A percentile compares a stretch with the other conserved stretches of the same genome.
phyloP scores from a whole-genome alignment of 208 protist genomes.

The Lotmaria passim region DNA sequence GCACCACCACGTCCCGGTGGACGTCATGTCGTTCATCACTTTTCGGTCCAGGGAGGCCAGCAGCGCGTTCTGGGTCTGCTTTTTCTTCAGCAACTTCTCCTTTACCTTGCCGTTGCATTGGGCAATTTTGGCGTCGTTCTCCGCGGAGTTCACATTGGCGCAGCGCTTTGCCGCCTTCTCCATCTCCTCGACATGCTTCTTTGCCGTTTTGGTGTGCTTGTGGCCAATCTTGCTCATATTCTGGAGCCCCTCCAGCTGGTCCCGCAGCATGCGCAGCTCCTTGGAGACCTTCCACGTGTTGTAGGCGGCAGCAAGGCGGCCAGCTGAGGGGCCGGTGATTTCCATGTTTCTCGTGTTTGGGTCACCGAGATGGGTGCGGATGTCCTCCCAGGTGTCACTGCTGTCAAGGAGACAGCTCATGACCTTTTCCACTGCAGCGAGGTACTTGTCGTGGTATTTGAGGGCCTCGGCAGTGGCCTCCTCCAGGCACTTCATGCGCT shows the following conservation, averaged over 20 bases:
- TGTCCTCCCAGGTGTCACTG: slow-evolving; percentile 1
- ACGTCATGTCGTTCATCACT: slow-evolving; percentile 5
- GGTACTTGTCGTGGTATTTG: slow-evolving; percentile 9
- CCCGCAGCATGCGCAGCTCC: neutral
- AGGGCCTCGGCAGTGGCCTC: slow-evolving; percentile 12
- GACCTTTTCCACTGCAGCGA: slow-evolving; percentile 4
- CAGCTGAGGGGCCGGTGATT: neutral
- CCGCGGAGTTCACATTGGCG: neutral
- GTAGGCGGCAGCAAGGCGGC: neutral
- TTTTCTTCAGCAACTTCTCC: neutral
- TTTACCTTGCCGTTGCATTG: slow-evolving; percentile 1
- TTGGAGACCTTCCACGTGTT: neutral
- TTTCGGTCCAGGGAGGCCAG: neutral
- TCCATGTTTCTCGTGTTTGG: neutral
- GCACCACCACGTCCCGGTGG: neutral
- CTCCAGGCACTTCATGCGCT: neutral
- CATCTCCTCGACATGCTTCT: neutral
- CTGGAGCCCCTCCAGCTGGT: neutral
- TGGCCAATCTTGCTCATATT: neutral
- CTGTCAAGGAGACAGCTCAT: slow-evolving; percentile 7
- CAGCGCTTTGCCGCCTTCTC: neutral
- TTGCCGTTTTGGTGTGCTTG: neutral
- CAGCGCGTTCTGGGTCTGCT: neutral
- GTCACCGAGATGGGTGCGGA: neutral
- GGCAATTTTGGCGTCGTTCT: neutral